Conservation (phyloP, 2,329 filamentous ascomycete genomes). For the Fusarium sp. region DNA sequence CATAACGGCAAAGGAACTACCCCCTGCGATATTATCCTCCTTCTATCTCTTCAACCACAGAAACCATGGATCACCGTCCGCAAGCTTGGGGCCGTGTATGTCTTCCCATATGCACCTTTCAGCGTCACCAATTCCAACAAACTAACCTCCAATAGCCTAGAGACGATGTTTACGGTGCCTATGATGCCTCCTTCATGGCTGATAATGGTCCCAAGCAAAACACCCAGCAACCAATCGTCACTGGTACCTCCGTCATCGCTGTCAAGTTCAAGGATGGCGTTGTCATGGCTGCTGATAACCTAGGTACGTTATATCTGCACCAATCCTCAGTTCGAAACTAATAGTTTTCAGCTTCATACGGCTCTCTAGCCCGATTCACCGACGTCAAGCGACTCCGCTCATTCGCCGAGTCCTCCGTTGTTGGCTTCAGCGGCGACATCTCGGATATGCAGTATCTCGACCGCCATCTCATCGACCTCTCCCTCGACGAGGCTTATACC, state of each 20-base stretch:
- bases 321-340: constrained; percentile 8
- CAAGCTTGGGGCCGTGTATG: constrained; percentile 80
- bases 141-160: constrained; percentile 74
- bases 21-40: neutral
- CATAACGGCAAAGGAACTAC: neutral
- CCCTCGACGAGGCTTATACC: constrained; percentile 89
- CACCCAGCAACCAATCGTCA: constrained; percentile 93
- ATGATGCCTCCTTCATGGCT: constrained; percentile 88
- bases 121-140: neutral
- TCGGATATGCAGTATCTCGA: constrained; percentile 99
- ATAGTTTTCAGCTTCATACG: constrained; percentile 82
- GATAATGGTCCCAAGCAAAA: constrained; percentile 79
- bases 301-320: constrained; percentile 69
- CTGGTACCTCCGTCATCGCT: constrained; percentile 93
- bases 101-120: constrained; percentile 33
- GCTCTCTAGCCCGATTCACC: constrained; percentile 95
- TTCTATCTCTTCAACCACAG: constrained; percentile 25
- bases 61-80: constrained; percentile 76
- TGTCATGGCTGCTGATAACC: constrained; percentile 95
- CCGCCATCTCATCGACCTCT: constrained; percentile 87
- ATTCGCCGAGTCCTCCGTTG: constrained; percentile 85
- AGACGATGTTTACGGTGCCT: constrained; percentile 96
- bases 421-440: constrained; percentile 97
- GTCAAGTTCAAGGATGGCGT: constrained; percentile 97
- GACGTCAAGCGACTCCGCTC: constrained; percentile 94